Base-by-base conservation (phyloP, 2,329 filamentous ascomycete species). In the Trichoderma koningii region DNA sequence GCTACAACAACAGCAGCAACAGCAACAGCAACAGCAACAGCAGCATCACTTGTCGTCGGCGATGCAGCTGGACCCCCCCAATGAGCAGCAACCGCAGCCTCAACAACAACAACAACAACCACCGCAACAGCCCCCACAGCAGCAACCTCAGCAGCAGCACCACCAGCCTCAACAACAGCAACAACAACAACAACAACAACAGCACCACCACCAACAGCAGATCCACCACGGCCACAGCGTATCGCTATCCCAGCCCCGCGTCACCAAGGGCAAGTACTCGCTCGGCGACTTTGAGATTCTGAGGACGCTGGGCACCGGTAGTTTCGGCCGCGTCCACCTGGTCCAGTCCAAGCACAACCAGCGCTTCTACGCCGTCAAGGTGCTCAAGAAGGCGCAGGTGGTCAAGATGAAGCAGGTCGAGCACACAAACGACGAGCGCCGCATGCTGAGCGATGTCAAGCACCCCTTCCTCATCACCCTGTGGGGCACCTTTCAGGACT, bases 391-490 rank as follows among this genome's bases (percentile, higher is more conserved):
- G 85, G 89, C 89, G 55, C 95, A 99, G 80, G 94, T 99, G 63
- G 93, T 99, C 78, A 97, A 97, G 83, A 98, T 99, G 95, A 99
- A 99, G 86, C 95, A 99, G 79, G 93, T 99, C 67, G 95, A 99
- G 79, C 95, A 99, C 80, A 99, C 95, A 70, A 99, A 99, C 75
- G 95, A 99, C 78, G 95, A 99, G 82, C 86, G 95, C 70, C 88
- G 87, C 72, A 99, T 99, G 95, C 81, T 99, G 73, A 91, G 92
- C 76, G 91, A 96, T 76, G 95, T 98, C 76, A 96, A 97, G 78
- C 94, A 99, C 79, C 93, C 95, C 14, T 99, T 99, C 80, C 83
- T 99, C 69, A 95, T 99, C 75, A 99, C 95, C 1, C 83, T 99
- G 47, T 99, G 95, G 95, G 95, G 95, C 66, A 99, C 95, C 10